Conservation (phyloP, 371 early-diverging fungal genomes). For the Mucor indicus region DNA sequence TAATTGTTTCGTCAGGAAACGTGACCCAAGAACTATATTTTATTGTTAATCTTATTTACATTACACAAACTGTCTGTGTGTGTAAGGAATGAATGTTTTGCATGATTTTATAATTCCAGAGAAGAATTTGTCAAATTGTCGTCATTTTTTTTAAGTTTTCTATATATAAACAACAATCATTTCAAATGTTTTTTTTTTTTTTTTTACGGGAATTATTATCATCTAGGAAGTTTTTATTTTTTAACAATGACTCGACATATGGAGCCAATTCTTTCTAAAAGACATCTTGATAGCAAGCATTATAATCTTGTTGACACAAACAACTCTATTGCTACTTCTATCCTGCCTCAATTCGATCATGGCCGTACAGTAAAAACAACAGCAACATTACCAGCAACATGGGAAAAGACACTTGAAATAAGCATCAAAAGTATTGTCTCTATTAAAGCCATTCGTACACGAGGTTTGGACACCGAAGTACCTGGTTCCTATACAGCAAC, state of each 20-base stretch:
- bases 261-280: conserved; percentile 10
- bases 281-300: neutral
- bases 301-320: neutral
- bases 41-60: too few relatives aligned
- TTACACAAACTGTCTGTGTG: too few relatives aligned
- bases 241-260: conserved; percentile 11
- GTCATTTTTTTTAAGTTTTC: too few relatives aligned
- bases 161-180: too few relatives aligned
- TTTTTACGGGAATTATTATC: too few relatives aligned
- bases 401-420: conserved; percentile 75
- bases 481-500: conserved; percentile 79
- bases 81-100: too few relatives aligned
- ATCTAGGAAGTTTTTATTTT: too few relatives aligned
- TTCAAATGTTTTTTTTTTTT: too few relatives aligned
- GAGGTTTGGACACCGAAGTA: conserved; percentile 87
- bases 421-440: conserved; percentile 83
- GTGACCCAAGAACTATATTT: too few relatives aligned
- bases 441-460: conserved; percentile 77
- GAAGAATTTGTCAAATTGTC: too few relatives aligned
- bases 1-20: too few relatives aligned
- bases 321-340: neutral
- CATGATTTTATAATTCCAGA: too few relatives aligned
- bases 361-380: neutral
- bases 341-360: neutral
- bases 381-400: conserved; percentile 13